Evolutionary conservation across 2,329 filamentous ascomycete genomes (phyloP).

Genomic region (Immersiporthe knoxdaviesiana): DNA sequence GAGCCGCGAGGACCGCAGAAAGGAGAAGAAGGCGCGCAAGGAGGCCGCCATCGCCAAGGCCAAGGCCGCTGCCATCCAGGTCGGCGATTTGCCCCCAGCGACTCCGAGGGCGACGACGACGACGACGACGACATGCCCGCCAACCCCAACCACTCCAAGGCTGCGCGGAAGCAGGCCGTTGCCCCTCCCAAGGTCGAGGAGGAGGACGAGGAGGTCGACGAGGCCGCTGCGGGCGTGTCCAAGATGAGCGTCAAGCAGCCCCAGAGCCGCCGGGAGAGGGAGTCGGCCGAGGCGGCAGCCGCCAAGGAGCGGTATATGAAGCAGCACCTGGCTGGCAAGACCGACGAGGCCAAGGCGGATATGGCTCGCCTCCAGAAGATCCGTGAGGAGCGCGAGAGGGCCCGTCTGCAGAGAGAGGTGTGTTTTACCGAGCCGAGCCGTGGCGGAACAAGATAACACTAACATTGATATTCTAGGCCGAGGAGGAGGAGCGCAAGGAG

Average conservation of each 20-base stretch:
- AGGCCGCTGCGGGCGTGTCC: slow-evolving; percentile 58
- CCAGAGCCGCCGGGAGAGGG: slow-evolving; percentile 55
- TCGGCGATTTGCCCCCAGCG: slow-evolving; percentile 85
- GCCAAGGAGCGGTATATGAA: slow-evolving; percentile 91
- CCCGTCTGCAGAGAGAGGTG: slow-evolving; percentile 83
- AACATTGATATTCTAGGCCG: slow-evolving; percentile 48
- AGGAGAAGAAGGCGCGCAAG: slow-evolving; percentile 87
- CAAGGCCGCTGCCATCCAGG: slow-evolving; percentile 71
- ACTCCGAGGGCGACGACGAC: slow-evolving; percentile 63
- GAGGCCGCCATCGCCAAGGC: slow-evolving; percentile 81
- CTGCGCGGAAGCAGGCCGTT: slow-evolving; percentile 63
- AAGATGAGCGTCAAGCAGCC: slow-evolving; percentile 50
- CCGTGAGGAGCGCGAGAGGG: slow-evolving; percentile 71
- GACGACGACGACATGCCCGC: slow-evolving; percentile 72
- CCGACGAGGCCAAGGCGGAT: slow-evolving; percentile 90
- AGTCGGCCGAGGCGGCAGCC: slow-evolving; percentile 84
- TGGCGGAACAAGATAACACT: slow-evolving; percentile 28
- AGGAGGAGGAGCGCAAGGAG: slow-evolving; percentile 60
- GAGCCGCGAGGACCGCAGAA: slow-evolving; percentile 86
- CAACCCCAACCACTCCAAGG: slow-evolving; percentile 90
- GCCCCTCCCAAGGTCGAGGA: slow-evolving; percentile 39
- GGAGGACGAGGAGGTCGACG: slow-evolving; percentile 44
- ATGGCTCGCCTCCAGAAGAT: slow-evolving; percentile 81
- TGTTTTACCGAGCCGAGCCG: slow-evolving; percentile 38
- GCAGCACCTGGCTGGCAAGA: slow-evolving; percentile 92